phyloP scores from a whole-genome alignment of 2,329 filamentous ascomycete genomes.

The Aphanocladium album region DNA sequence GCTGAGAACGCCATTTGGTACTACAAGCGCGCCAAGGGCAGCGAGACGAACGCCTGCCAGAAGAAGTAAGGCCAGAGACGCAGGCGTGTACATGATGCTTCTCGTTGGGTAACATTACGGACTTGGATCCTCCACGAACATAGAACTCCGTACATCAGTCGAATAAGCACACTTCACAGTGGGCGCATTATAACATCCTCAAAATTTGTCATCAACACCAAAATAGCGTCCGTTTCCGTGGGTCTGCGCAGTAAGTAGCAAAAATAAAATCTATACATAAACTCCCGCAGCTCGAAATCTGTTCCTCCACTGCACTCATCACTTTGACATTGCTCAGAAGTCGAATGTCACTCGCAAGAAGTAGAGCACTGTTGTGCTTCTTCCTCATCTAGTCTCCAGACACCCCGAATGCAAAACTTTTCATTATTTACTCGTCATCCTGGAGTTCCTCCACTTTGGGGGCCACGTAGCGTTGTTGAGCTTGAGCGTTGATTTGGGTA shows the following conservation, averaged over 20 bases:
- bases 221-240: neutral
- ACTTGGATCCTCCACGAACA: neutral
- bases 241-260: neutral
- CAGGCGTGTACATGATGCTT: neutral
- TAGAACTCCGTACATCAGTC: neutral
- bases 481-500: conserved; percentile 46
- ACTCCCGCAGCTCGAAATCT: neutral
- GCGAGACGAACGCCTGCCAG: conserved; percentile 17
- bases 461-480: conserved; percentile 43
- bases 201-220: neutral
- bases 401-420: neutral
- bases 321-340: neutral
- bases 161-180: neutral
- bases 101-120: neutral
- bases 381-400: neutral
- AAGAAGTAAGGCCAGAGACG: neutral
- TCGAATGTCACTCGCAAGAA: neutral
- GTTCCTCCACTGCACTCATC: neutral
- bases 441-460: conserved; percentile 50
- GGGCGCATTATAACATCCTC: neutral
- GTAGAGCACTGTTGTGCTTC: neutral
- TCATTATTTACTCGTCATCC: conserved; percentile 39
- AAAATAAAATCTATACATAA: conserved; percentile 4
- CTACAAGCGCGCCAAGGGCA: conserved; percentile 40
- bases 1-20: conserved; percentile 49